phyloP scores from a whole-genome alignment of 352 stramenopile species.

The Globisporangium paroecandrum region DNA sequence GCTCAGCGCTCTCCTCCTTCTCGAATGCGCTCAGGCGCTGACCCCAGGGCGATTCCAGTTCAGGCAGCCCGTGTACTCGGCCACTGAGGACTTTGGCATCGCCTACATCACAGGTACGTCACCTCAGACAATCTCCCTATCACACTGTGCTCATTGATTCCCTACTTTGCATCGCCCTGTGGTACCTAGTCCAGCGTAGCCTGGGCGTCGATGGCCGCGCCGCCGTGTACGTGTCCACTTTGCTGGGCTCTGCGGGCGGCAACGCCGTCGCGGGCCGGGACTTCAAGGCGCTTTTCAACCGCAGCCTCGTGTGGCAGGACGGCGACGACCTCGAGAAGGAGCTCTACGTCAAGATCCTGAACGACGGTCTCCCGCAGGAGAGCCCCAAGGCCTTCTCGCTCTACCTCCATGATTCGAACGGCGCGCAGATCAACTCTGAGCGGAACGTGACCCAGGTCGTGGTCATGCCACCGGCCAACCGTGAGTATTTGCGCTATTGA shows the following conservation, averaged over 20 bases:
- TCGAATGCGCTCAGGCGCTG: constrained; percentile 2
- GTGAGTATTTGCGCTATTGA: constrained; percentile 19
- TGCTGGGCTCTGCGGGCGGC: constrained; percentile 27
- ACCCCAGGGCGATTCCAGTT: constrained; percentile 59
- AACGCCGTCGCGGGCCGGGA: constrained; percentile 52
- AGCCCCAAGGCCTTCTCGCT: constrained; percentile 46
- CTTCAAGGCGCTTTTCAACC: constrained; percentile 58
- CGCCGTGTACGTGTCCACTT: constrained; percentile 61
- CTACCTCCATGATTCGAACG: constrained; percentile 52
- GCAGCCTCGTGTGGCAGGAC: constrained; percentile 76
- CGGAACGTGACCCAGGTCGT: constrained; percentile 44
- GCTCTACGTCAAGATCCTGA: constrained; percentile 60
- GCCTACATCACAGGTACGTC: constrained; percentile 43
- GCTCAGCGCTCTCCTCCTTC: background rate
- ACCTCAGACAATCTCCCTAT: background rate
- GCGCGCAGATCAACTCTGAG: constrained; percentile 49
- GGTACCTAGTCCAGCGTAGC: constrained; percentile 48
- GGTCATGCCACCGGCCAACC: constrained; percentile 47
- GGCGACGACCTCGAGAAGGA: constrained; percentile 64
- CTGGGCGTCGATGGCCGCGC: constrained; percentile 56
- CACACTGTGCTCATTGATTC: background rate
- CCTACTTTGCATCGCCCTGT: background rate
- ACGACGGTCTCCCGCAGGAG: constrained; percentile 56
- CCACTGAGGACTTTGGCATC: constrained; percentile 63
- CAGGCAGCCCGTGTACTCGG: constrained; percentile 43